phyloP scores from a whole-genome alignment of 2,329 filamentous ascomycete species.

The Leptographium radiaticola region DNA sequence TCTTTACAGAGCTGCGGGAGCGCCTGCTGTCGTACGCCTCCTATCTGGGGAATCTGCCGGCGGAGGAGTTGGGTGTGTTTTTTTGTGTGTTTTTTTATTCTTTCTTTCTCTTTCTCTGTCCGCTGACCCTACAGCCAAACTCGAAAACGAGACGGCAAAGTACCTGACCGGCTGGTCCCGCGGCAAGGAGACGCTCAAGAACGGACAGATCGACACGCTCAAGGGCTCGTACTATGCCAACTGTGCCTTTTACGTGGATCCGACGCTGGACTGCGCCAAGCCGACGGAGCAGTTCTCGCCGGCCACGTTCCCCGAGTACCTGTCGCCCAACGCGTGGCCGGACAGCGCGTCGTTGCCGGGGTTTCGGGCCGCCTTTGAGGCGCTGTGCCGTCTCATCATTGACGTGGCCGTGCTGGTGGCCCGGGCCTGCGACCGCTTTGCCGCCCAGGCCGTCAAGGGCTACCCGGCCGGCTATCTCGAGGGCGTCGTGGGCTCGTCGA shows the following conservation, averaged over 20 bases:
- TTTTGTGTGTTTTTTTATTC: background rate
- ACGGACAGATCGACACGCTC: conserved; percentile 63
- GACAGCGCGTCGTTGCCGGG: conserved; percentile 53
- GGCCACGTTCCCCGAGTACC: conserved; percentile 71
- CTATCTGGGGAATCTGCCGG: conserved; percentile 71
- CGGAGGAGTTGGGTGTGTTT: conserved; percentile 52
- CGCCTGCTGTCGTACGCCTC: conserved; percentile 75
- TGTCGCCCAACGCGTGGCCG: conserved; percentile 85
- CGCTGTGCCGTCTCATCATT: conserved; percentile 73
- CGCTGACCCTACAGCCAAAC: conserved; percentile 26
- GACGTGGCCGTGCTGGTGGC: conserved; percentile 83
- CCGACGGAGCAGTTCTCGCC: conserved; percentile 45
- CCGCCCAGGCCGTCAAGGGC: conserved; percentile 59
- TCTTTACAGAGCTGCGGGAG: conserved; percentile 59
- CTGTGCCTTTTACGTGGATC: conserved; percentile 63
- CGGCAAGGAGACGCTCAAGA: conserved; percentile 69
- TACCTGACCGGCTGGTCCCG: conserved; percentile 66
- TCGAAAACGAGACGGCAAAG: conserved; percentile 47
- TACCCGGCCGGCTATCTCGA: conserved; percentile 75
- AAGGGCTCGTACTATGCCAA: conserved; percentile 82
- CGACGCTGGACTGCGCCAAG: conserved; percentile 44
- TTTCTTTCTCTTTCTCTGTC: background rate
- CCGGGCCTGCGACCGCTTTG: conserved; percentile 78
- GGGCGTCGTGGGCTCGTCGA: conserved; percentile 71
- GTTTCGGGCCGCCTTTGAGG: conserved; percentile 60